Base-by-base conservation (phyloP, 768 basidiomycete genomes). In the Roridomyces roridus region DNA sequence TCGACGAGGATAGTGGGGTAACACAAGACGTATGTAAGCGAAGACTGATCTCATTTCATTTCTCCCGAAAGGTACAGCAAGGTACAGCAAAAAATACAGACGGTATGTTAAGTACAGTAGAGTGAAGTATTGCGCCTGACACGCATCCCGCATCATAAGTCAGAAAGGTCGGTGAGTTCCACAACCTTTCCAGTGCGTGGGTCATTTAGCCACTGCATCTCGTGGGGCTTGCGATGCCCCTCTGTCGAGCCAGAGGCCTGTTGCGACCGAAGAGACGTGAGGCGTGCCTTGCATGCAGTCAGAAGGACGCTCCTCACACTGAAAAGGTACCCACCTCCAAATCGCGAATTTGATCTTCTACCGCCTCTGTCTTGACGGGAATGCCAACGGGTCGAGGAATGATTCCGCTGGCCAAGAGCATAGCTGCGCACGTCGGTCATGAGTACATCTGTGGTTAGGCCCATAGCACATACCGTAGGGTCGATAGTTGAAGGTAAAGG, bases 401-500 rank as follows among this genome's bases (percentile, higher is more conserved):
- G 41, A 61, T 61, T 3, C 60, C 60, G 43, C 43, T 47, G 15
- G 52, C 60, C 31, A 54, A 31, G 12, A 62, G n/a, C 9, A 62
- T 57, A 31, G 31, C 60, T 62, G 31, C 25, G 15, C 25, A n/a
- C 6, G 23, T 25, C 14, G 24, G 11, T 15, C 25, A 20, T 18
- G 36, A 34, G 18, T 18, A 17, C 36, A 26, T 15, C 36, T 23
- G 6, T 3, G 35, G 31, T 11, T 8, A 39, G 41, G n/a, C n/a
- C 17, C 14, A 41, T n/a, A 14, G 6, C n/a, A 43, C 17, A 66
- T 65, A 65, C 76, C 70, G 26, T 66, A 54, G 6, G 80, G 79
- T 25, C 71, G 60, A 53, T 75, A 75, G 39, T 67, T 70, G 62
- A 74, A 74, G 6, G 64, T 67, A 36, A 74, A 74, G 12, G 65